Evolutionary conservation across 31 red algal genomes (phyloP).

Genomic region (Odonthalia washingtoniensis): DNA sequence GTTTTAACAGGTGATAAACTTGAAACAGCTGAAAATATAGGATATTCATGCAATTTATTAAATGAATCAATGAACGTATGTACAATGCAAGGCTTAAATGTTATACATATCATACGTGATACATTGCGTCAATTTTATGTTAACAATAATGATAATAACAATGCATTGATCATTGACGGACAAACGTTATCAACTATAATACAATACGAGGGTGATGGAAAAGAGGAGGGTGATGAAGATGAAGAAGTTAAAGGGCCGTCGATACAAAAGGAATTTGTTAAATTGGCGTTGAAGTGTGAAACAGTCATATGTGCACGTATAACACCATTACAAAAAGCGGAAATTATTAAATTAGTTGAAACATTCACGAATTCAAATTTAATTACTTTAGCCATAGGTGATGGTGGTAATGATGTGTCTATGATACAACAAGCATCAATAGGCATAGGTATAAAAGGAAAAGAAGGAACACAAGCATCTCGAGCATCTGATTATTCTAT

Average conservation of each 20-base stretch:
- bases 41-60: slow-evolving; percentile 81
- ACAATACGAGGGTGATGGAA: background rate
- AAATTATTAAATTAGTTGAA: slow-evolving; percentile 81
- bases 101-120: slow-evolving; percentile 18
- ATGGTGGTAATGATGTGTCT: slow-evolving; percentile 98
- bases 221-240: background rate
- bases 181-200: background rate
- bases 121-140: too few relatives aligned
- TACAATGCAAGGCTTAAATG: slow-evolving; percentile 26
- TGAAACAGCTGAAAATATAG: slow-evolving; percentile 97
- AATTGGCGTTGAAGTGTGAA: slow-evolving; percentile 75
- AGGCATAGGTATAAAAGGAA: slow-evolving; percentile 90
- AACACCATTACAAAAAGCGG: slow-evolving; percentile 91
- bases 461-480: slow-evolving; percentile 93
- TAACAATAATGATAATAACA: background rate
- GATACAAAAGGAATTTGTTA: slow-evolving; percentile 72
- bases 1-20: slow-evolving; percentile 92
- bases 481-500: slow-evolving; percentile 90
- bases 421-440: slow-evolving; percentile 99
- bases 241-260: slow-evolving; percentile 20
- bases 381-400: slow-evolving; percentile 92
- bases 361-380: slow-evolving; percentile 53
- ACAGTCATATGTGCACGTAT: slow-evolving; percentile 95
- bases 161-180: background rate
- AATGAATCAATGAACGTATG: slow-evolving; percentile 69